Conservation (phyloP, 2,329 filamentous ascomycete genomes). For the Blastomyces percursus region DNA sequence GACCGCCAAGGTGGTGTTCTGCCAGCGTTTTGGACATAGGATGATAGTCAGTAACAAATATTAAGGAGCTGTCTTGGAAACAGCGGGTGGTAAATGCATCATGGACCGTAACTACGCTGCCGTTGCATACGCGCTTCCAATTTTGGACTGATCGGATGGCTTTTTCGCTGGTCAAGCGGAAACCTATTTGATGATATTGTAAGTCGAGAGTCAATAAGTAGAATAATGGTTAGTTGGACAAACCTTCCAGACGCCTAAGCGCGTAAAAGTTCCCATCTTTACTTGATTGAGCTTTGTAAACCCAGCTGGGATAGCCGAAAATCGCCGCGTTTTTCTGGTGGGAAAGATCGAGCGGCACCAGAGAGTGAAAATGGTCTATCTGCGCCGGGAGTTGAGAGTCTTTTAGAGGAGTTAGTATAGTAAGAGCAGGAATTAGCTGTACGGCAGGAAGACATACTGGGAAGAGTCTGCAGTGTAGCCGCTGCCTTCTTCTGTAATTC, state of each 20-base stretch:
- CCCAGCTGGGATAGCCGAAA: slow-evolving; percentile 85
- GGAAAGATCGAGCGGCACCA: slow-evolving; percentile 77
- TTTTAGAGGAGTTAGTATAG: slow-evolving; percentile 18
- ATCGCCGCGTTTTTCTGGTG: slow-evolving; percentile 65
- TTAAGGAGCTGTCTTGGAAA: slow-evolving; percentile 88
- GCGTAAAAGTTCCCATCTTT: slow-evolving; percentile 86
- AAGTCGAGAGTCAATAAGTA: not conserved
- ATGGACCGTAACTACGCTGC: slow-evolving; percentile 72
- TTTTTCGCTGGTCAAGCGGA: slow-evolving; percentile 76
- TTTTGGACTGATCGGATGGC: slow-evolving; percentile 76
- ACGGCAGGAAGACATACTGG: slow-evolving; percentile 43
- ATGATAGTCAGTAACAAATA: slow-evolving; percentile 89
- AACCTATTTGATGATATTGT: slow-evolving; percentile 42
- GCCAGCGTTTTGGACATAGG: slow-evolving; percentile 81
- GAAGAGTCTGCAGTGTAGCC: slow-evolving; percentile 71
- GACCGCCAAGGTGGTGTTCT: slow-evolving; percentile 54
- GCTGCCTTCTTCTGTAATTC: slow-evolving; percentile 83
- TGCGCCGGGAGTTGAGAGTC: slow-evolving; percentile 59
- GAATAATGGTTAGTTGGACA: slow-evolving; percentile 6
- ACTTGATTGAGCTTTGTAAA: slow-evolving; percentile 84
- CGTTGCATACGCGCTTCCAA: slow-evolving; percentile 78
- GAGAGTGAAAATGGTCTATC: slow-evolving; percentile 81
- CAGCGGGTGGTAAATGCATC: slow-evolving; percentile 88
- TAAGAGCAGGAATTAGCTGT: not conserved
- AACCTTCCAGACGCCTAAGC: slow-evolving; percentile 71